phyloP scores from a whole-genome alignment of 2,329 filamentous ascomycete species.

The Aspergillus sp. region DNA sequence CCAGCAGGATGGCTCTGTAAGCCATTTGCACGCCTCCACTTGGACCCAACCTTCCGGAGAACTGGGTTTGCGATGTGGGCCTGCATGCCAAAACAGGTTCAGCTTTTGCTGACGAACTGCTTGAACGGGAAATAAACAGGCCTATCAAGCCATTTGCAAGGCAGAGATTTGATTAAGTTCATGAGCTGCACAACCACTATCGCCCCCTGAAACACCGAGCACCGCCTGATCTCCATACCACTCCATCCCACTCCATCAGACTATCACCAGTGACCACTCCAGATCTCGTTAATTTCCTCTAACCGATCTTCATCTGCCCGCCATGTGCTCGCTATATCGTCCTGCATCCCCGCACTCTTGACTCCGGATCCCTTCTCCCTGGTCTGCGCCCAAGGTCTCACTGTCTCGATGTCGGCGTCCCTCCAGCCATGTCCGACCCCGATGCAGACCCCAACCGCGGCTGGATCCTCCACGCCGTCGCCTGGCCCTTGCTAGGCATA shows the following conservation, averaged over 20 bases:
- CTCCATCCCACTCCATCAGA: too few relatives aligned
- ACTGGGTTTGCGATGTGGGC: too few relatives aligned
- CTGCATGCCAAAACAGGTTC: too few relatives aligned
- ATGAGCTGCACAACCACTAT: background rate
- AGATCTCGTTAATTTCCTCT: background rate
- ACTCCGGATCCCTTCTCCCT: too few relatives aligned
- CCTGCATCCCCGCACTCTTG: background rate
- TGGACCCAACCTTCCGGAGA: too few relatives aligned
- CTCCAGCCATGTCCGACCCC: background rate
- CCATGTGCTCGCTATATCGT: background rate
- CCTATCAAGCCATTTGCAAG: too few relatives aligned
- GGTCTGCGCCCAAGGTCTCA: background rate
- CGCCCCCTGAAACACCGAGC: background rate
- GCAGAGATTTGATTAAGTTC: too few relatives aligned
- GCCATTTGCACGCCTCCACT: too few relatives aligned
- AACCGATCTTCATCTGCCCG: background rate
- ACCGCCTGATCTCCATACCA: too few relatives aligned
- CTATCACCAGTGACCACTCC: background rate
- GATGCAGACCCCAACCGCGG: constrained; percentile 1
- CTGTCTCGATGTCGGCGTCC: background rate
- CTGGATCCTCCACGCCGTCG: constrained; percentile 13
- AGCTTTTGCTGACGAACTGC: too few relatives aligned
- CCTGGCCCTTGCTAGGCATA: constrained; percentile 10
- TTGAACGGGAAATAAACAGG: too few relatives aligned
- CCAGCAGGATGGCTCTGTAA: too few relatives aligned